Conservation (phyloP, 1,284 basidiomycete genomes). For the Marasmius sp. region DNA sequence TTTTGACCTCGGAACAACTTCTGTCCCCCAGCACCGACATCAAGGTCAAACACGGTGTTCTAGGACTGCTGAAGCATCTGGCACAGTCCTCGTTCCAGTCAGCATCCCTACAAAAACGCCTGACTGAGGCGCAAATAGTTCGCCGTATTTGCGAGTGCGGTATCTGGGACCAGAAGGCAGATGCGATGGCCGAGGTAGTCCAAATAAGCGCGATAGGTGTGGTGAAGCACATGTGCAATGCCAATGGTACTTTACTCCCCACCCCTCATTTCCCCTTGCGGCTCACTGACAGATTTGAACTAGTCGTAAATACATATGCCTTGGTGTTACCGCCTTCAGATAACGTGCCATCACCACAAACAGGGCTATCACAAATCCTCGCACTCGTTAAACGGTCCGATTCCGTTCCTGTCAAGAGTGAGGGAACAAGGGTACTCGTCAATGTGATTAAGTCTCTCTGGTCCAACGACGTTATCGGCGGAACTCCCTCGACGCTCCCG, state of each 20-base stretch:
- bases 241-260: constrained; percentile 54
- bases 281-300: constrained; percentile 1
- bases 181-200: constrained; percentile 78
- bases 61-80: constrained; percentile 84
- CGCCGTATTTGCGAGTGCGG: constrained; percentile 63
- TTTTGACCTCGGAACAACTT: constrained; percentile 50
- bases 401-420: constrained; percentile 81
- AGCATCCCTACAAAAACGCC: constrained; percentile 52
- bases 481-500: constrained; percentile 7
- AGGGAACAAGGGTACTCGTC: constrained; percentile 86
- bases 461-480: constrained; percentile 44
- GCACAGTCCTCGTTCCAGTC: constrained; percentile 72
- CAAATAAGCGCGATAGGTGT: constrained; percentile 88
- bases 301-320: constrained; percentile 67
- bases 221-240: constrained; percentile 84
- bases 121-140: constrained; percentile 69
- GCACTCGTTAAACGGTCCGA: constrained; percentile 79
- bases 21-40: constrained; percentile 60
- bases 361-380: constrained; percentile 70
- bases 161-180: constrained; percentile 69
- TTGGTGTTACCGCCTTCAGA: constrained; percentile 47
- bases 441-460: constrained; percentile 77
- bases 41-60: constrained; percentile 81
- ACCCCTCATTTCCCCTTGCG: constrained; percentile 7
- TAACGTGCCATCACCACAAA: constrained; percentile 26